Evolutionary conservation across 176 grass and related monocot genomes (phyloP).

Genomic region (Cenchrus fungigraminus): DNA sequence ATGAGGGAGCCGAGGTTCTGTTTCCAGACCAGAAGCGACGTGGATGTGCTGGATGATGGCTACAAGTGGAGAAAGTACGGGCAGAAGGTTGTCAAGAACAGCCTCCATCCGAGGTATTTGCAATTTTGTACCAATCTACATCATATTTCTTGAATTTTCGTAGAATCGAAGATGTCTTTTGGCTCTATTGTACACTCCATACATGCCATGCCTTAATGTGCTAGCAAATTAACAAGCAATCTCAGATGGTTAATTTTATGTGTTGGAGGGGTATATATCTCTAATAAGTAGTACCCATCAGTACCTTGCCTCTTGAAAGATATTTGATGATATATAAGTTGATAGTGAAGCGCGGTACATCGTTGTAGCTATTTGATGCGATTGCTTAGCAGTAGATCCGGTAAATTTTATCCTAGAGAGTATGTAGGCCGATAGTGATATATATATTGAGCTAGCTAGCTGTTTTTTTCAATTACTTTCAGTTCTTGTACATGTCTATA

Average conservation of each 20-base stretch:
- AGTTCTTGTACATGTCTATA: not conserved
- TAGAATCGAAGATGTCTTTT: not conserved
- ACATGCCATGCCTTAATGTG: too few relatives aligned
- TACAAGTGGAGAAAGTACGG: constrained; percentile 99
- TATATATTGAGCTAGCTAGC: not conserved
- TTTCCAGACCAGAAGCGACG: constrained; percentile 94
- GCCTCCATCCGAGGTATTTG: constrained; percentile 89
- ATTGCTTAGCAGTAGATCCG: not conserved
- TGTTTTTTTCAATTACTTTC: not conserved
- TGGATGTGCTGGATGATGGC: constrained; percentile 94
- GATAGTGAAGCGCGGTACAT: not conserved
- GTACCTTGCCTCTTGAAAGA: not conserved
- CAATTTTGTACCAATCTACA: not conserved
- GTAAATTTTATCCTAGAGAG: not conserved
- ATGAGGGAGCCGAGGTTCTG: constrained; percentile 99
- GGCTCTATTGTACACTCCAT: not conserved
- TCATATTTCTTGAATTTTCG: not conserved
- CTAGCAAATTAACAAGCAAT: not conserved
- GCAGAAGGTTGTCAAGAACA: constrained; percentile 98
- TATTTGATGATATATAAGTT: too few relatives aligned
- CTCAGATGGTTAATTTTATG: constrained; percentile 6
- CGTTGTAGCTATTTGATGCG: not conserved
- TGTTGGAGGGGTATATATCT: not conserved
- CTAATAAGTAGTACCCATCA: not conserved
- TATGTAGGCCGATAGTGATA: not conserved